A percentile compares a stretch with the other conserved stretches of the same genome.
These are phyloP conservation scores for Neoscytalidium dimidiatum DNA, from an alignment of 2,329 filamentous ascomycete species.

Conservation along the genomic window DNA sequence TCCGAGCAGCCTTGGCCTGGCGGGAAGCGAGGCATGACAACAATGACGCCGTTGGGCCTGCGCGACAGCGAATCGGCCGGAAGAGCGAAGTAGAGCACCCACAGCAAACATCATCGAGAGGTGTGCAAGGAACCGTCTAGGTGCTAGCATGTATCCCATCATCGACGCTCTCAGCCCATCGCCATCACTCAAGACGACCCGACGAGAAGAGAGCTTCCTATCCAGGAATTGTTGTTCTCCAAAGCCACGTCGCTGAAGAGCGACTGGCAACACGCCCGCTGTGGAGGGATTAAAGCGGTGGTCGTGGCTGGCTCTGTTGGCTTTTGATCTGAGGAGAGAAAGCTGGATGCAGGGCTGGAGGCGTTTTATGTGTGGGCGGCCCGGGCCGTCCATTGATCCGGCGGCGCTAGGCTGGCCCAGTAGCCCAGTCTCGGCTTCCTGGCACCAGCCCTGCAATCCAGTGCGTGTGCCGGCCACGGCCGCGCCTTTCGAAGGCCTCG, in stretches of 20 bases:
- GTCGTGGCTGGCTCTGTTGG: conserved; percentile 22
- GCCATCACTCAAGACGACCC: conserved; percentile 20
- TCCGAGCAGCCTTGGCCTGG: background rate
- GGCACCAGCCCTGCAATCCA: no score
- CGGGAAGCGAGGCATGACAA: background rate
- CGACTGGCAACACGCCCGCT: conserved; percentile 22
- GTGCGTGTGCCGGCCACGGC: no score
- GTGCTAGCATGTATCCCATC: conserved; percentile 18
- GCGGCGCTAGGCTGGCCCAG: background rate
- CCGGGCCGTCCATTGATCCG: conserved; percentile 14
- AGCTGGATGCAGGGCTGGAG: background rate
- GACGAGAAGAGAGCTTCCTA: conserved; percentile 20
- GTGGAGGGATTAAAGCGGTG: conserved; percentile 20
- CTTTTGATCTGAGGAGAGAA: conserved; percentile 20
- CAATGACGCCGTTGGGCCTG: background rate
- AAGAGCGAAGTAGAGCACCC: background rate
- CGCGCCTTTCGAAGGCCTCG: no score
- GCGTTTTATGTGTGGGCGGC: conserved; percentile 13
- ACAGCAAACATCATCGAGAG: background rate
- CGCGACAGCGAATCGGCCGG: background rate
- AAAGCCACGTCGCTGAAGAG: conserved; percentile 18
- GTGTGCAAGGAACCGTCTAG: no score
- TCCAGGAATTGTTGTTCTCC: conserved; percentile 21
- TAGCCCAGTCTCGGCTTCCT: background rate
- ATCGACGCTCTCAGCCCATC: conserved; percentile 21